Evolutionary conservation across 2,329 filamentous ascomycete species (phyloP).

Genomic region (Daldinia sp.): DNA sequence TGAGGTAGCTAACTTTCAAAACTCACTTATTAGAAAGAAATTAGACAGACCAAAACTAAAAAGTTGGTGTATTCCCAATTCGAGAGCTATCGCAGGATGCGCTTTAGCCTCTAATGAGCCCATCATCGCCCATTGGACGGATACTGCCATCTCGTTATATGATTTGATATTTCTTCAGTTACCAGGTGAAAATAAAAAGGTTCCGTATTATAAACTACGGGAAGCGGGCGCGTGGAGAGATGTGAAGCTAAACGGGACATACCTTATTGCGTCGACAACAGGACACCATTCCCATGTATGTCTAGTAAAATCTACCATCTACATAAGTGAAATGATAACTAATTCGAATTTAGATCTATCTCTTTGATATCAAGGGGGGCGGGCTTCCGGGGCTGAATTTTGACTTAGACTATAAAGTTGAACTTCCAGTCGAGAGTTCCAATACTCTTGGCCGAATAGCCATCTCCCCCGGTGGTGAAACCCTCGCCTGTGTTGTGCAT

Average conservation of each 20-base stretch:
- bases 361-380: conserved; percentile 11
- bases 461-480: conserved; percentile 16
- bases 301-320: background rate
- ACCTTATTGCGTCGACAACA: conserved; percentile 18
- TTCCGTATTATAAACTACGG: background rate
- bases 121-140: conserved; percentile 16
- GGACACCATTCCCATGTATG: conserved; percentile 10
- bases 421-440: background rate
- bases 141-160: conserved; percentile 7
- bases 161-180: conserved; percentile 7
- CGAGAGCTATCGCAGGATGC: background rate
- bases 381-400: background rate
- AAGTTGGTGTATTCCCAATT: conserved; percentile 1
- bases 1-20: background rate
- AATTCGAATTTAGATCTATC: background rate
- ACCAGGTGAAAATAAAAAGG: background rate
- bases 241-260: conserved; percentile 11
- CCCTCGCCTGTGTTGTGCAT: conserved; percentile 12
- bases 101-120: conserved; percentile 7
- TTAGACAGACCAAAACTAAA: background rate
- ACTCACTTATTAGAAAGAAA: background rate
- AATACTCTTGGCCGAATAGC: conserved; percentile 15
- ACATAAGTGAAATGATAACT: background rate
- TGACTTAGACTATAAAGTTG: conserved; percentile 2
- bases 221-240: background rate